Conservation (phyloP, 306 rosid genomes). For the Casuarina glauca region DNA sequence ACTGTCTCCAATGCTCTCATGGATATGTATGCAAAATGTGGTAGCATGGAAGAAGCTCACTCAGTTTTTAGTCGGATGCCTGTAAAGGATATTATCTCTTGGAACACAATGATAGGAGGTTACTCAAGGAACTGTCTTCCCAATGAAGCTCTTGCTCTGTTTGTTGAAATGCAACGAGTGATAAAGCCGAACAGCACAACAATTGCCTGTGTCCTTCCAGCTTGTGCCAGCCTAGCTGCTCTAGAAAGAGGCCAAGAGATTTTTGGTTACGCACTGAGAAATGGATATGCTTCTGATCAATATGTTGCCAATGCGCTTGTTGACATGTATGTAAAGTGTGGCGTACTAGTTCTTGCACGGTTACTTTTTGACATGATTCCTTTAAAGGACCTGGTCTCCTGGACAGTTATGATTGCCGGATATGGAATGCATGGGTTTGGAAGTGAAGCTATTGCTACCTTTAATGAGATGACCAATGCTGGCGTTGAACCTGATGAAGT, state of each 20-base stretch:
- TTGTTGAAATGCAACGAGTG: conserved; percentile 50
- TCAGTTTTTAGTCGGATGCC: conserved; percentile 49
- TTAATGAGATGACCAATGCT: conserved; percentile 50
- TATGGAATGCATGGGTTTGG: conserved; percentile 81
- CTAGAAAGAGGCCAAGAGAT: conserved; percentile 66
- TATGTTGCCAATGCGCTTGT: conserved; percentile 60
- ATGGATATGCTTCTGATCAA: conserved; percentile 42
- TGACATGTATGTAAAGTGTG: conserved; percentile 72
- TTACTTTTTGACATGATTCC: conserved; percentile 50
- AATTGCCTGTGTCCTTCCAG: conserved; percentile 62
- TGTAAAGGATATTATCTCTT: conserved; percentile 56
- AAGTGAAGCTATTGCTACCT: conserved; percentile 55
- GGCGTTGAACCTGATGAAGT: conserved; percentile 60
- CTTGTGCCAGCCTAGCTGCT: conserved; percentile 74
- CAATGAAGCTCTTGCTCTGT: conserved; percentile 54
- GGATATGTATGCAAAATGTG: conserved; percentile 88
- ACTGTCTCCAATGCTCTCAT: conserved; percentile 70
- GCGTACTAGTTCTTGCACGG: conserved; percentile 53
- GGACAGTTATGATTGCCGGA: conserved; percentile 73
- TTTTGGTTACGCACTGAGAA: conserved; percentile 56
- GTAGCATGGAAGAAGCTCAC: conserved; percentile 73
- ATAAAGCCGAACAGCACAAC: conserved; percentile 52
- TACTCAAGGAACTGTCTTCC: conserved; percentile 63
- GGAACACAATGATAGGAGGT: conserved; percentile 82
- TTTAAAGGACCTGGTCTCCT: conserved; percentile 57